phyloP scores from a whole-genome alignment of 2,329 filamentous ascomycete genomes.

The Monosporascus sp. region DNA sequence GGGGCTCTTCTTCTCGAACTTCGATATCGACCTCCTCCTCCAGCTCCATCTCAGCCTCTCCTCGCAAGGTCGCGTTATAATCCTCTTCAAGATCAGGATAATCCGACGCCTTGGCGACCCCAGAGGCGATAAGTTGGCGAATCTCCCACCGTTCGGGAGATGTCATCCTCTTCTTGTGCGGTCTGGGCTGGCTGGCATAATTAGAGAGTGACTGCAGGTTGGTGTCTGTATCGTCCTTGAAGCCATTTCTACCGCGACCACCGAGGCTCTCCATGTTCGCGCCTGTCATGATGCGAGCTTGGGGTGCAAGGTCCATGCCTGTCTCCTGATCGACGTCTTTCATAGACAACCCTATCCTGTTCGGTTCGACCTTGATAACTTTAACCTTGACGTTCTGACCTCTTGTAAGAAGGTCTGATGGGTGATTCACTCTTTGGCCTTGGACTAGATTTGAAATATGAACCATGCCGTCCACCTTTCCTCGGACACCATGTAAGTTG shows the following conservation, averaged over 20 bases:
- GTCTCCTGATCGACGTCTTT: slow-evolving; percentile 92
- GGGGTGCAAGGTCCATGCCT: slow-evolving; percentile 76
- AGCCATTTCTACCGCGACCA: slow-evolving; percentile 54
- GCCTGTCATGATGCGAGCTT: slow-evolving; percentile 74
- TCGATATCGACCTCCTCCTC: slow-evolving; percentile 98
- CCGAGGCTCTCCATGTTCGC: slow-evolving; percentile 84
- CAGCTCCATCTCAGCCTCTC: slow-evolving; percentile 82
- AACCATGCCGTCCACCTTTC: slow-evolving; percentile 87
- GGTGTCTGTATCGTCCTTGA: slow-evolving; percentile 31
- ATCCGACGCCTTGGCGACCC: slow-evolving; percentile 85
- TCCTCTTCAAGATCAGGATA: slow-evolving; percentile 95
- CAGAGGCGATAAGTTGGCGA: slow-evolving; percentile 89
- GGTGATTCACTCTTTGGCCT: slow-evolving; percentile 83
- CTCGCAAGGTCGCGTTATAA: slow-evolving; percentile 80
- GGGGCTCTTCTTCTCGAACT: slow-evolving; percentile 91
- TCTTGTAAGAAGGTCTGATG: slow-evolving; percentile 75
- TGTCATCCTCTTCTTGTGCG: slow-evolving; percentile 85
- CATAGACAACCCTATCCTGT: slow-evolving; percentile 85
- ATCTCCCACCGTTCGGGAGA: slow-evolving; percentile 98
- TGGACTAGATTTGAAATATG: slow-evolving; percentile 87
- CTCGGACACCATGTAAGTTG: slow-evolving; percentile 78
- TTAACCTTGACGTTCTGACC: slow-evolving; percentile 91
- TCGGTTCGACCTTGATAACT: slow-evolving; percentile 78
- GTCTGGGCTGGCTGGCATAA: slow-evolving; percentile 48
- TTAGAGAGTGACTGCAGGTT: slow-evolving; percentile 60